phyloP scores from a whole-genome alignment of 2,329 filamentous ascomycete species.

The Ceratocystis cubensis region DNA sequence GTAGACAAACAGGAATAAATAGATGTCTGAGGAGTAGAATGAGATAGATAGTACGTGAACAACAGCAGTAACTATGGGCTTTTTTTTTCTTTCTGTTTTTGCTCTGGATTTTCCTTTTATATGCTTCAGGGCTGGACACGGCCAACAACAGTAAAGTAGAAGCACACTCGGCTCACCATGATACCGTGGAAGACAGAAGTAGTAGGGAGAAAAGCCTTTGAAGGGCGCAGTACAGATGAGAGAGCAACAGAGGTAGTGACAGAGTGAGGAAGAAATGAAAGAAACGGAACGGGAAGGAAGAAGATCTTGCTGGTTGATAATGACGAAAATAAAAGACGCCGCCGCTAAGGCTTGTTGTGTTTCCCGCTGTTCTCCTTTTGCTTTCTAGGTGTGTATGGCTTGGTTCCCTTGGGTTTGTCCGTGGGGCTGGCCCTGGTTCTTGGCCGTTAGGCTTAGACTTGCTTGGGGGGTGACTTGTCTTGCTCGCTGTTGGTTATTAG shows the following conservation, averaged over 20 bases:
- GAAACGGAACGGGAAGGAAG: neutral
- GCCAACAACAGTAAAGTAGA: conserved; percentile 14
- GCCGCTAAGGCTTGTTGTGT: neutral
- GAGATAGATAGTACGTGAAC: neutral
- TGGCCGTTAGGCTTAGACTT: neutral
- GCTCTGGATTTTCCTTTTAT: neutral
- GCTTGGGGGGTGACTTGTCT: too few relatives aligned
- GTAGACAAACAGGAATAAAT: neutral
- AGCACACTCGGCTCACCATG: conserved; percentile 18
- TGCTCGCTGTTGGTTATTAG: neutral
- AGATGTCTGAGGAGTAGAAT: neutral
- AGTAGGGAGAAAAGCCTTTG: neutral
- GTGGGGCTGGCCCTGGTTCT: conserved; percentile 1
- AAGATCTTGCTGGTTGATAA: neutral
- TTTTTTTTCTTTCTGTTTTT: neutral
- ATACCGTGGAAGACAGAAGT: neutral
- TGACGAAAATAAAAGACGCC: neutral
- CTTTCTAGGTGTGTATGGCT: neutral
- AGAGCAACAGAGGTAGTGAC: neutral
- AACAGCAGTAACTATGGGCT: neutral
- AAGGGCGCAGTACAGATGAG: neutral
- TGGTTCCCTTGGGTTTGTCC: neutral
- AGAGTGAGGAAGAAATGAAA: neutral
- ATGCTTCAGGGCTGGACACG: conserved; percentile 18
- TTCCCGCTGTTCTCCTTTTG: neutral